A percentile compares a stretch with the other conserved stretches of the same genome.
These are phyloP conservation scores for Aspergillus brasiliensis DNA, from an alignment of 2,329 filamentous ascomycete genomes.

Conservation along the genomic window DNA sequence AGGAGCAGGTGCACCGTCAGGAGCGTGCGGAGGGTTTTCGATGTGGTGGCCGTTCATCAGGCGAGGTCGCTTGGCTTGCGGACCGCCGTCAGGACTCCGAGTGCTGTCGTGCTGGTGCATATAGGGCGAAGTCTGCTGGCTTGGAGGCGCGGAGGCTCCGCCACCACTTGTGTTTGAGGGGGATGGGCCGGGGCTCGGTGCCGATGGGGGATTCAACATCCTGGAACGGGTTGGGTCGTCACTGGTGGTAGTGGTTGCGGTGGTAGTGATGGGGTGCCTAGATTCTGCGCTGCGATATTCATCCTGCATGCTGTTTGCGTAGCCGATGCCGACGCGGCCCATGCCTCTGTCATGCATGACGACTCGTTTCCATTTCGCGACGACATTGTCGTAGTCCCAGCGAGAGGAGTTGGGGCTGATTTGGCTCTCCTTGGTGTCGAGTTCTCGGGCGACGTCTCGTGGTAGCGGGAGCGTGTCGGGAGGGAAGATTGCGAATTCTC, in stretches of 20 bases:
- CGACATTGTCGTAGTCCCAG: slow-evolving; percentile 52
- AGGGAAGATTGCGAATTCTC: slow-evolving; percentile 52
- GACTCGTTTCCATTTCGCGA: slow-evolving; percentile 52
- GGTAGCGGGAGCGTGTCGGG: slow-evolving; percentile 47
- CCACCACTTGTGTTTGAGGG: slow-evolving; percentile 18
- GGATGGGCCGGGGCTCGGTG: slow-evolving; percentile 30
- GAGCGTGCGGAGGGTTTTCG: slow-evolving; percentile 2
- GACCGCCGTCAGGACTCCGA: slow-evolving; percentile 21
- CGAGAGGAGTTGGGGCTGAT: slow-evolving; percentile 38
- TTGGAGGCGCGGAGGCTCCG: slow-evolving; percentile 27
- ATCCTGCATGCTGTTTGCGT: slow-evolving; percentile 23
- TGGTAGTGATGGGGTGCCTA: slow-evolving; percentile 2
- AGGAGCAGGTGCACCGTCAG: not conserved
- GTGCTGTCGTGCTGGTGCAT: slow-evolving; percentile 27
- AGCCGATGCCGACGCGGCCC: slow-evolving; percentile 40
- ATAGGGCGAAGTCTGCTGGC: slow-evolving; percentile 35
- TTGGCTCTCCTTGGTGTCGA: slow-evolving; percentile 39
- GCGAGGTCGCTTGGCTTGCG: slow-evolving; percentile 38
- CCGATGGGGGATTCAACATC: slow-evolving; percentile 18
- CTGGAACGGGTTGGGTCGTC: slow-evolving; percentile 17
- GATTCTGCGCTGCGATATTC: slow-evolving; percentile 16
- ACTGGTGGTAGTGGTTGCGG: not conserved
- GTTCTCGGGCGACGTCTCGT: slow-evolving; percentile 40
- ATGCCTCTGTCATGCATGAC: slow-evolving; percentile 49
- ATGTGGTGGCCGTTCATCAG: slow-evolving; percentile 36